phyloP scores from a whole-genome alignment of 202 grass and related monocot species.

The Carex arenaria region DNA sequence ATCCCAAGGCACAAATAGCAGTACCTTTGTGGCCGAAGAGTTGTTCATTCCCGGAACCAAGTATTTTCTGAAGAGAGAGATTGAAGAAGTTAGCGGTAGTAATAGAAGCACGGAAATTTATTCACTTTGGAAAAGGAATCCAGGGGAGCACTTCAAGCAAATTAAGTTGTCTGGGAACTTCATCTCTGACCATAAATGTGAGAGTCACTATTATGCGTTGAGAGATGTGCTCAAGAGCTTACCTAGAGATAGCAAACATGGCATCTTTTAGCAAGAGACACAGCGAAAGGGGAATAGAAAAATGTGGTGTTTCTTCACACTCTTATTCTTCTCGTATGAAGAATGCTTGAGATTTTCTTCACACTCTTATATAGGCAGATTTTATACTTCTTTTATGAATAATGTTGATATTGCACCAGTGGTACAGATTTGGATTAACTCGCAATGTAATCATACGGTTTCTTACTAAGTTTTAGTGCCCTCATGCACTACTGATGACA shows the following conservation, averaged over 20 bases:
- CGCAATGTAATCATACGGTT: too few relatives aligned
- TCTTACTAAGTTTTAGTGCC: too few relatives aligned
- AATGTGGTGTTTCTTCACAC: background rate
- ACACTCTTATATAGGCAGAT: background rate
- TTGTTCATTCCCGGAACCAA: constrained; percentile 63
- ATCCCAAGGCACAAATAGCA: constrained; percentile 12
- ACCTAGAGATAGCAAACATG: constrained; percentile 22
- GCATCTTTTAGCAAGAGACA: constrained; percentile 8
- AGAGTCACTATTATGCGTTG: constrained; percentile 67
- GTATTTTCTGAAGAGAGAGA: constrained; percentile 71
- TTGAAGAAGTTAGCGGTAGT: constrained; percentile 28
- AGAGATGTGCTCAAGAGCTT: constrained; percentile 74
- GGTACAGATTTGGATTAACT: background rate
- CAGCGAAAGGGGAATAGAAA: background rate
- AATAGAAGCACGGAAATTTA: constrained; percentile 52
- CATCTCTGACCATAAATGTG: constrained; percentile 84
- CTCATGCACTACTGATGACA: too few relatives aligned
- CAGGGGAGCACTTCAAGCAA: constrained; percentile 70
- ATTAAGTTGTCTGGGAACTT: constrained; percentile 71
- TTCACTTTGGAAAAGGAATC: constrained; percentile 65
- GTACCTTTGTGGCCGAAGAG: constrained; percentile 52
- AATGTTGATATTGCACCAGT: background rate
- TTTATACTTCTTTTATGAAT: background rate
- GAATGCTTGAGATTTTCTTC: background rate
- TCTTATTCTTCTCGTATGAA: constrained; percentile 3